Conservation (phyloP, 192 early-diverging fungal species). For the Linnemannia schmuckeri region DNA sequence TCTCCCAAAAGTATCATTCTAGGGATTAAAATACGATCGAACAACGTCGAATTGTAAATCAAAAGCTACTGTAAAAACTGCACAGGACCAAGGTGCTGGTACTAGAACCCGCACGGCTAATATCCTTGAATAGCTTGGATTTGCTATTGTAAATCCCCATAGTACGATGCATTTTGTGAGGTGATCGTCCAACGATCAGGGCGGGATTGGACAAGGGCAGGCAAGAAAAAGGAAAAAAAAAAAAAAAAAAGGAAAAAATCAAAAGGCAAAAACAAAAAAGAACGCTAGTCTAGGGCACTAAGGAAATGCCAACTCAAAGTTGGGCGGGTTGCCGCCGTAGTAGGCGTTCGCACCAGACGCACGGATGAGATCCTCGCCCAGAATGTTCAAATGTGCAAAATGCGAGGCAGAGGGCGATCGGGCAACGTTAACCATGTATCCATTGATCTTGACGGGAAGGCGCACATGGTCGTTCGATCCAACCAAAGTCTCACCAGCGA, state of each 20-base stretch:
- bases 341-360: not conserved
- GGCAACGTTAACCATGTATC: not conserved
- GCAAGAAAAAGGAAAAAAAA: not conserved
- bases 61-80: too few species aligned
- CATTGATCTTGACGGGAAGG: slow-evolving; percentile 30
- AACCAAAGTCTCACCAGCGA: slow-evolving; percentile 12
- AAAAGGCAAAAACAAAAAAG: not conserved
- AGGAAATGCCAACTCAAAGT: slow-evolving; percentile 20
- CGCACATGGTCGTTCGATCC: not conserved
- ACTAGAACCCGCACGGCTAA: too few species aligned
- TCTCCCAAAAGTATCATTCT: too few species aligned
- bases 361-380: slow-evolving; percentile 26
- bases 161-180: too few species aligned
- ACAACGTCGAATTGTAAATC: too few species aligned
- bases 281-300: not conserved
- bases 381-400: slow-evolving; percentile 41
- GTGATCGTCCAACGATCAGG: not conserved
- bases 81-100: too few species aligned
- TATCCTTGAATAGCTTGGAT: too few species aligned
- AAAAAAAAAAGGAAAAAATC: not conserved
- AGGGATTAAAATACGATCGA: too few species aligned
- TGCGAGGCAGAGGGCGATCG: slow-evolving; percentile 20
- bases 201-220: not conserved
- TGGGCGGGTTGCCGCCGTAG: slow-evolving; percentile 5
- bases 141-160: too few species aligned